Conservation (phyloP, 805 yeast genomes). For the Sugiyamaella qingdaonensis region DNA sequence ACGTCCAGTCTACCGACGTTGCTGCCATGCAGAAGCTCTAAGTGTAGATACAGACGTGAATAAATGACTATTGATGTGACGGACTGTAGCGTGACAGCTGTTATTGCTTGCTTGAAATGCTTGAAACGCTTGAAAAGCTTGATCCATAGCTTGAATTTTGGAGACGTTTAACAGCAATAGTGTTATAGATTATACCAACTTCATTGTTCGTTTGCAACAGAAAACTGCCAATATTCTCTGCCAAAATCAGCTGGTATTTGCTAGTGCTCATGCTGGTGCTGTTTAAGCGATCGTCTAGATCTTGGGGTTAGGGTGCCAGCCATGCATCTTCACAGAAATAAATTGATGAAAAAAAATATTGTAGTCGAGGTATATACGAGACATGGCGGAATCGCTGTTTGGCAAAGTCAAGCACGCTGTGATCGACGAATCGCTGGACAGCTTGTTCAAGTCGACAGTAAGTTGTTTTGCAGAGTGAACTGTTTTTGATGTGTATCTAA, state of each 20-base stretch:
- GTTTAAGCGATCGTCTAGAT: too few species aligned
- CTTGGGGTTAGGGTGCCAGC: neutral
- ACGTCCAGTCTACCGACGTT: conserved; percentile 97
- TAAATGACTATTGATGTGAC: neutral
- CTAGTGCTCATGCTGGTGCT: too few species aligned
- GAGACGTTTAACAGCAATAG: too few species aligned
- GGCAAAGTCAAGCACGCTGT: neutral
- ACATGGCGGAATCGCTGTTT: neutral
- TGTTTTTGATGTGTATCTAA: neutral
- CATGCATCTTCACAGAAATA: neutral
- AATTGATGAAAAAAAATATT: neutral
- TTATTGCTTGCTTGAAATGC: too few species aligned
- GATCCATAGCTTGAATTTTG: too few species aligned
- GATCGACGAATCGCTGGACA: conserved; percentile 5
- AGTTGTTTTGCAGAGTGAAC: neutral
- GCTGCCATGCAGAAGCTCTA: conserved; percentile 98
- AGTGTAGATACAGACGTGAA: conserved; percentile 27
- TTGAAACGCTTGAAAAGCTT: too few species aligned
- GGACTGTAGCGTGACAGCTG: too few species aligned
- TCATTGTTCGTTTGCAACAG: too few species aligned
- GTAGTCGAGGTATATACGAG: neutral
- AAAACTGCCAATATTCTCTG: too few species aligned
- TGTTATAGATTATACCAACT: too few species aligned
- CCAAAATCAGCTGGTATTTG: too few species aligned
- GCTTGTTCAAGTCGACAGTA: conserved; percentile 7